Conservation (phyloP, 2,329 filamentous ascomycete genomes). For the Intubia oerlemansii region DNA sequence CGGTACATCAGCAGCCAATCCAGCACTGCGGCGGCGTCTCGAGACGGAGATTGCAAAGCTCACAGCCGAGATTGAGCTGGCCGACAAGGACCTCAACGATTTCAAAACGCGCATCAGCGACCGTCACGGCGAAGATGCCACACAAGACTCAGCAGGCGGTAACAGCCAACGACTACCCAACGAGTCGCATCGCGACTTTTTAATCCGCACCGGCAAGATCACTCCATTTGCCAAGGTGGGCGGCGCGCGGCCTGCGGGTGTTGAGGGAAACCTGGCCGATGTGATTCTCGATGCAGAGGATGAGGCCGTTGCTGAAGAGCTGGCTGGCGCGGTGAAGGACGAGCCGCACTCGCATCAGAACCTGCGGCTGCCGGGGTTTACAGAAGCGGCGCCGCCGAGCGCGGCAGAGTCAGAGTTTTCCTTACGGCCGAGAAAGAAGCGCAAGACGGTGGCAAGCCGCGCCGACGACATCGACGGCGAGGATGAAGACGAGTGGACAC, state of each 20-base stretch:
- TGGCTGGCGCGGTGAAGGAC: constrained; percentile 20
- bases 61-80: constrained; percentile 36
- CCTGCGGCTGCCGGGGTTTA: constrained; percentile 53
- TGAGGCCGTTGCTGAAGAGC: constrained; percentile 33
- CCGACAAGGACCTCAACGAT: constrained; percentile 54
- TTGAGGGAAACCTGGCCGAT: constrained; percentile 51
- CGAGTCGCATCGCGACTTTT: constrained; percentile 69
- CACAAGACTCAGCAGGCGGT: background rate
- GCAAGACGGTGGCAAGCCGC: constrained; percentile 14
- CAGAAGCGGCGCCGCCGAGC: constrained; percentile 19
- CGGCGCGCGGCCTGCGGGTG: constrained; percentile 34
- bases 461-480: constrained; percentile 19
- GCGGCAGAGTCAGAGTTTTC: constrained; percentile 30
- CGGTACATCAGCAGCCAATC: constrained; percentile 19
- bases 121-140: constrained; percentile 24
- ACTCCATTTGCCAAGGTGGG: constrained; percentile 78
- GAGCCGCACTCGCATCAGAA: constrained; percentile 47
- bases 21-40: constrained; percentile 31
- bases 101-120: constrained; percentile 66
- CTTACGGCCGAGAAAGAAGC: constrained; percentile 35
- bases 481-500: constrained; percentile 7
- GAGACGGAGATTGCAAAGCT: constrained; percentile 36
- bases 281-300: constrained; percentile 68
- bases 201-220: constrained; percentile 92
- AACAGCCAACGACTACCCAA: constrained; percentile 42